phyloP scores from a whole-genome alignment of 352 stramenopile genomes.

The Phytophthora brassicae region DNA sequence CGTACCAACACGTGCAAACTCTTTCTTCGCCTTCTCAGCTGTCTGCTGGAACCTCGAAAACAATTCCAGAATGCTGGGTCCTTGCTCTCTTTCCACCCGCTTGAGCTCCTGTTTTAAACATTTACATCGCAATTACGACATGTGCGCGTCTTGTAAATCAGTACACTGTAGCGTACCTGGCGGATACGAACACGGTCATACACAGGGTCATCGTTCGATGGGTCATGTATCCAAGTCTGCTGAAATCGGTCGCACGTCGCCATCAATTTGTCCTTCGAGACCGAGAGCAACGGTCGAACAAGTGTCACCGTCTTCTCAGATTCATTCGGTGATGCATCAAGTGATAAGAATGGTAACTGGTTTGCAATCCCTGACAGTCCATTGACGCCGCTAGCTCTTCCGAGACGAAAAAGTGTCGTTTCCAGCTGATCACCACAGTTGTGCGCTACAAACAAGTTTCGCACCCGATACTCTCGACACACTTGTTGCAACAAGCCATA shows the following conservation, averaged over 20 bases:
- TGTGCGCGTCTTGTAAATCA: not conserved
- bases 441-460: conserved; percentile 78
- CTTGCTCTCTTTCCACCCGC: conserved; percentile 42
- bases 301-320: conserved; percentile 30
- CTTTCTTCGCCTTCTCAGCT: conserved; percentile 49
- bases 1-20: conserved; percentile 48
- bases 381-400: conserved; percentile 72
- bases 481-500: conserved; percentile 63
- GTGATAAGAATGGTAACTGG: conserved; percentile 30
- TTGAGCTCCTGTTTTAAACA: conserved; percentile 44
- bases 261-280: conserved; percentile 63
- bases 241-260: conserved; percentile 71
- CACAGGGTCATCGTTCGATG: conserved; percentile 71
- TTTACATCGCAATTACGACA: not conserved
- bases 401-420: conserved; percentile 79
- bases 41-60: conserved; percentile 51
- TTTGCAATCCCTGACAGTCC: conserved; percentile 68
- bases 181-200: conserved; percentile 86
- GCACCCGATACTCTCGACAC: conserved; percentile 53
- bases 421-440: conserved; percentile 81
- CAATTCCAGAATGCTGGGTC: conserved; percentile 39
- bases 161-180: conserved; percentile 47
- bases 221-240: conserved; percentile 82
- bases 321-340: conserved; percentile 5
- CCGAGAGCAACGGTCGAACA: conserved; percentile 60